Percentiles rank a stretch among this genome's conserved stretches.
phyloP scores from a whole-genome alignment of 768 basidiomycete species.

The Leccinum obscurum region DNA sequence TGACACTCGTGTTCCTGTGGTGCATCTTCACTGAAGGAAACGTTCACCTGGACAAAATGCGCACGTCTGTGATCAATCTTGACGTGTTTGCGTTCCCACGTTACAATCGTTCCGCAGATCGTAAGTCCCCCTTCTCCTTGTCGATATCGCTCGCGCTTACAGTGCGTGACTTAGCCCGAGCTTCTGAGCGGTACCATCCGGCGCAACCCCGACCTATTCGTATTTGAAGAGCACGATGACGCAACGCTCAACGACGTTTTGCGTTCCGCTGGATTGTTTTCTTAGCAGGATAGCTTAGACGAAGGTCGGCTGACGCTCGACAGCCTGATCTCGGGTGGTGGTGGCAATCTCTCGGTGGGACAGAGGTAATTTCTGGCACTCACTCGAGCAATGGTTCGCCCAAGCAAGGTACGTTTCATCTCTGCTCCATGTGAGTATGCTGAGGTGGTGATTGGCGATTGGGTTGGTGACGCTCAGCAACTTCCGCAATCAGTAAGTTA shows the following conservation, averaged over 20 bases:
- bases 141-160: neutral
- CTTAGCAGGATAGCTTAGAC: slow-evolving; percentile 38
- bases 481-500: slow-evolving; percentile 42
- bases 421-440: neutral
- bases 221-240: slow-evolving; percentile 57
- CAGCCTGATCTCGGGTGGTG: slow-evolving; percentile 43
- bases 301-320: slow-evolving; percentile 44
- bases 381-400: slow-evolving; percentile 55
- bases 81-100: slow-evolving; percentile 1
- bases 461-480: slow-evolving; percentile 31
- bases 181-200: slow-evolving; percentile 53
- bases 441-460: neutral
- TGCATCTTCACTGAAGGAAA: slow-evolving; percentile 4
- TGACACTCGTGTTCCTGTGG: slow-evolving; percentile 5
- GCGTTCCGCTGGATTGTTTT: slow-evolving; percentile 46
- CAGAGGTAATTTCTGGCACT: slow-evolving; percentile 61
- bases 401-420: slow-evolving; percentile 41
- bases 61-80: neutral
- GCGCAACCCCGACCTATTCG: slow-evolving; percentile 50
- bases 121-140: neutral
- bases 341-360: slow-evolving; percentile 53
- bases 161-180: neutral
- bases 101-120: slow-evolving; percentile 5
- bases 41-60: slow-evolving; percentile 1
- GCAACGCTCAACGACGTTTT: slow-evolving; percentile 49